Evolutionary conservation across 2,329 filamentous ascomycete species (phyloP), one percentile per base, ranked within the genome.

Genomic region (Teratosphaeria epicoccoides): DNA sequence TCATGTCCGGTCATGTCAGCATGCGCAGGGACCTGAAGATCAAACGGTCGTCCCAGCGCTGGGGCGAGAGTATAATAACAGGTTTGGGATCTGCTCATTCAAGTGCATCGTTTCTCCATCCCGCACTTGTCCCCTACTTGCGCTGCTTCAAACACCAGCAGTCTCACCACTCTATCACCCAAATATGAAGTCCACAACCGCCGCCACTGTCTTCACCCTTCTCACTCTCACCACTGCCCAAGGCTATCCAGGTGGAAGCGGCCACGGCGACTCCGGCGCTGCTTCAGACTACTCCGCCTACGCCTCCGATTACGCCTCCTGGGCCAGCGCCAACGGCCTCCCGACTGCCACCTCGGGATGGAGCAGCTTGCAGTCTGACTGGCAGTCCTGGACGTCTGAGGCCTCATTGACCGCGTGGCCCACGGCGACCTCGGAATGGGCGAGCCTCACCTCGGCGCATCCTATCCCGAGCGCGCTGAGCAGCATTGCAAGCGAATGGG

Each of bases 391-490:
- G 59, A 59, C 60, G 40, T 57, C 61, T 24, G 56, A 56, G 28
- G 59, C 60, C 33, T 52, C 50, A 48, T 47, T 63, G 46, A 59
- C 62, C 29, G 52, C 60, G 26, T 56, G 52, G 50, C 62, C 62
- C 17, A 60, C 62, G 26, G 59, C 57, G 7, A 57, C 61, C 33
- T 57, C 56, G 12, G 56, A 61, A 45, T 66, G 63, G 62, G 53
- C 55, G 25, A 59, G 57, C 43, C 58, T 63, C 51, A 65, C 64
- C 37, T 64, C 60, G 25, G 58, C 61, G 7, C 61, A 65, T 52
- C 59, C 61, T 23, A 44, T 63, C 7, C 60, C 60, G 6, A 51
- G 50, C 48, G 61, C 47, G 17, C 52, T 64, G 24, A 57, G 54
- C 43, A 54, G 52, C 23, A 49, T 55, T 23, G 60, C 57, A 2